Evolutionary conservation across 768 basidiomycete species (phyloP).

Genomic region (Phaeotremella fagi): DNA sequence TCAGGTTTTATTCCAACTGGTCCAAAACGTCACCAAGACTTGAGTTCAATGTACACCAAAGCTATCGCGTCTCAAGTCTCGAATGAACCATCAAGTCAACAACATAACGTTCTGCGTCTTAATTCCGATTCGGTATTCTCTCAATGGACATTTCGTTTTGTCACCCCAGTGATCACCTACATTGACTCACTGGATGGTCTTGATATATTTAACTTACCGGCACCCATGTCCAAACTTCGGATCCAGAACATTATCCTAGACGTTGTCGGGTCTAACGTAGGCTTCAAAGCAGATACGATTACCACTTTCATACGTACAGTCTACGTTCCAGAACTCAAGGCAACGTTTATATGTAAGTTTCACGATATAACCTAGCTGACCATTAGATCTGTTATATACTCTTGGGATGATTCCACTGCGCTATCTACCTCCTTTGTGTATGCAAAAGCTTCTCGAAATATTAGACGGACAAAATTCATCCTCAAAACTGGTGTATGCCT

Average conservation of each 20-base stretch:
- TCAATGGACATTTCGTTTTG: constrained; percentile 13
- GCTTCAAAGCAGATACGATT: no score
- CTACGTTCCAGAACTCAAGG: no score
- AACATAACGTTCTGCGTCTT: constrained; percentile 10
- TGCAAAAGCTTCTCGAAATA: constrained; percentile 25
- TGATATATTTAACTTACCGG: constrained; percentile 31
- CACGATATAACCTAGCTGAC: constrained; percentile 5
- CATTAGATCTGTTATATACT: no score
- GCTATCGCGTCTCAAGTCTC: constrained; percentile 7
- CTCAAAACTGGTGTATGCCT: no score
- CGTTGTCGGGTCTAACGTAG: constrained; percentile 2
- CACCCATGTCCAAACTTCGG: constrained; percentile 8
- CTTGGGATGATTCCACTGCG: constrained; percentile 17
- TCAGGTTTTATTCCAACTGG: constrained; percentile 7
- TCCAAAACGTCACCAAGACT: constrained; percentile 17
- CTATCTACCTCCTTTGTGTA: constrained; percentile 30
- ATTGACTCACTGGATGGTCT: constrained; percentile 18
- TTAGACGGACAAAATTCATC: constrained; percentile 16
- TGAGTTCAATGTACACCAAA: constrained; percentile 20
- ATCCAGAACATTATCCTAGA: constrained; percentile 22
- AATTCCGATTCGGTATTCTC: constrained; percentile 14
- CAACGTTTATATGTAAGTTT: no score
- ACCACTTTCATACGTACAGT: constrained; percentile 11
- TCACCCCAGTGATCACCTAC: constrained; percentile 16
- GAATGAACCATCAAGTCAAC: neutral